phyloP scores from a whole-genome alignment of 441 rosid species.

The Hypseocharis bilobata region DNA sequence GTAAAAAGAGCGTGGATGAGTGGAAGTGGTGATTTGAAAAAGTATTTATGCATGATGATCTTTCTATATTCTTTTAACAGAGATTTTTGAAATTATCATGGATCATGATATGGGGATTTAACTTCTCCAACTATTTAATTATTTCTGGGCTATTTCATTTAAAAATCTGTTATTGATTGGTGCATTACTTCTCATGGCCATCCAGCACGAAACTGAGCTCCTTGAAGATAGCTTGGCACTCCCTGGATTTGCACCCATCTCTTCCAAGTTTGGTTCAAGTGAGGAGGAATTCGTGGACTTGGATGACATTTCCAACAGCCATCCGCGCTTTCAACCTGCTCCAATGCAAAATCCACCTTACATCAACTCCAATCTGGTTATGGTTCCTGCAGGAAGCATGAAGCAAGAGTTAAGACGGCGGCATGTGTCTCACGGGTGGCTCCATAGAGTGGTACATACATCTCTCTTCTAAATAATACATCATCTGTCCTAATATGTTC shows the following conservation, averaged over 20 bases:
- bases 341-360: slow-evolving; percentile 40
- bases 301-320: slow-evolving; percentile 58
- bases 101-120: not conserved
- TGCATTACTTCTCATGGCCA: not conserved
- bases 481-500: not conserved
- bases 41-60: not conserved
- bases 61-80: not conserved
- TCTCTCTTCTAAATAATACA: not conserved
- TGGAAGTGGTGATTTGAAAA: not conserved
- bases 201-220: slow-evolving; percentile 73
- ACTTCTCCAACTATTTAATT: not conserved
- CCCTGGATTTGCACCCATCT: slow-evolving; percentile 49
- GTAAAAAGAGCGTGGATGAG: not conserved
- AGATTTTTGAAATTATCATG: not conserved
- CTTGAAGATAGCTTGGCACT: slow-evolving; percentile 62
- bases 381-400: slow-evolving; percentile 39
- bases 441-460: slow-evolving; percentile 57
- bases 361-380: slow-evolving; percentile 35
- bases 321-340: slow-evolving; percentile 42
- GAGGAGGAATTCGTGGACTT: slow-evolving; percentile 84
- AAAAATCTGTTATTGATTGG: slow-evolving; percentile 1
- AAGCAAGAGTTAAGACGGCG: slow-evolving; percentile 70
- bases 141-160: slow-evolving; percentile 4
- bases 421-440: slow-evolving; percentile 59
- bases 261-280: slow-evolving; percentile 69